A percentile compares a stretch with the other conserved stretches of the same genome.
phyloP scores from a whole-genome alignment of 2,329 filamentous ascomycete species.

The Alternaria alternata region DNA sequence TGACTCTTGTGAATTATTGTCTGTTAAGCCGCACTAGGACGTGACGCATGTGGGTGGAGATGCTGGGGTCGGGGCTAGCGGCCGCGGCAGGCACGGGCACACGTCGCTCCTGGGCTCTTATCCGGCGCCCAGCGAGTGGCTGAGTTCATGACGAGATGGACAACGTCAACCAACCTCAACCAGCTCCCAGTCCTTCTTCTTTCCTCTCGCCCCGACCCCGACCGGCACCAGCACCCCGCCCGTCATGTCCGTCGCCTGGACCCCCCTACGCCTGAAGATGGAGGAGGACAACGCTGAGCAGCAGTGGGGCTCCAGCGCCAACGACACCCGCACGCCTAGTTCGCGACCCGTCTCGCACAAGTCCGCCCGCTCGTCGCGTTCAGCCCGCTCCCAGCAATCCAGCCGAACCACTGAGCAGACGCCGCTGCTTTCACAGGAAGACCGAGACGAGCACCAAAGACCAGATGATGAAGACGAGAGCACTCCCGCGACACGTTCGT shows the following conservation, averaged over 20 bases:
- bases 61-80: conserved; percentile 13
- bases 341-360: conserved; percentile 50
- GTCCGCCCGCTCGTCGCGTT: conserved; percentile 46
- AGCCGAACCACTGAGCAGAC: conserved; percentile 51
- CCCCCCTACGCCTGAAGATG: conserved; percentile 17
- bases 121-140: conserved; percentile 17
- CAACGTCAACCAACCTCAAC: conserved; percentile 1
- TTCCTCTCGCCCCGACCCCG: conserved; percentile 3
- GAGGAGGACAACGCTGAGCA: conserved; percentile 39
- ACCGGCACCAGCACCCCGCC: conserved; percentile 5
- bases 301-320: conserved; percentile 41
- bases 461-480: conserved; percentile 24
- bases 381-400: conserved; percentile 41
- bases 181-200: background rate
- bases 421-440: conserved; percentile 48
- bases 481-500: conserved; percentile 47
- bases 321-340: conserved; percentile 42
- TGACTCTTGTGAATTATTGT: conserved; percentile 22
- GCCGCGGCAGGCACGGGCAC: conserved; percentile 15
- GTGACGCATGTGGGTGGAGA: conserved; percentile 18
- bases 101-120: conserved; percentile 10
- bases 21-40: conserved; percentile 22
- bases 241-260: conserved; percentile 17
- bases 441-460: conserved; percentile 33
- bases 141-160: conserved; percentile 28